Evolutionary conservation across 768 basidiomycete species (phyloP).

Genomic region (Rhizopogon salebrosus): DNA sequence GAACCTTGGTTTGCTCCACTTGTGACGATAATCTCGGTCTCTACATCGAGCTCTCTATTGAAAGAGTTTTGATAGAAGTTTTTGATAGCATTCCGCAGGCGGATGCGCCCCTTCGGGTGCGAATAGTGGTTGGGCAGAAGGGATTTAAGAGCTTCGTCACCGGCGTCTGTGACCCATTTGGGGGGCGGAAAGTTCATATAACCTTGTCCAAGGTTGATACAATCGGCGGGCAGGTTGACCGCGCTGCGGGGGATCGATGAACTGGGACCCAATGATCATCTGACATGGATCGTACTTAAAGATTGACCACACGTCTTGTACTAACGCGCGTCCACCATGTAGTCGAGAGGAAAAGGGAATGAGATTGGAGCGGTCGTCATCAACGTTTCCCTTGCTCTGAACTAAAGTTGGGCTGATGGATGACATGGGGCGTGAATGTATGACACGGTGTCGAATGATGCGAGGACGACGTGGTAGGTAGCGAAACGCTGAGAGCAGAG

Average conservation of each 20-base stretch:
- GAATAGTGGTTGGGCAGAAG: conserved; percentile 82
- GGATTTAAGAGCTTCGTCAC: conserved; percentile 56
- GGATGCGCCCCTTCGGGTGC: conserved; percentile 83
- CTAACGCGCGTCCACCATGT: conserved; percentile 69
- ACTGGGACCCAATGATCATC: not conserved
- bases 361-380: conserved; percentile 40
- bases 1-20: conserved; percentile 96
- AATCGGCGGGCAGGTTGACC: conserved; percentile 82
- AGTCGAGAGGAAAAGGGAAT: conserved; percentile 71
- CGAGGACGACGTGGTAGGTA: not conserved
- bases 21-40: conserved; percentile 87
- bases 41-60: conserved; percentile 69
- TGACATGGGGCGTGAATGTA: not conserved
- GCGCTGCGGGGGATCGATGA: conserved; percentile 43
- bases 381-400: not conserved
- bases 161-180: conserved; percentile 70
- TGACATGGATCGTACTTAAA: conserved; percentile 53
- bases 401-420: not conserved
- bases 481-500: not conserved
- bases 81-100: conserved; percentile 85
- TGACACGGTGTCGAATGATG: not conserved
- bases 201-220: conserved; percentile 92
- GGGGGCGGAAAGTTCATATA: conserved; percentile 94
- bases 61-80: conserved; percentile 67
- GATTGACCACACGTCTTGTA: conserved; percentile 87